Conservation (phyloP, 2,329 filamentous ascomycete species). For the Atkinsonella hypoxylon region DNA sequence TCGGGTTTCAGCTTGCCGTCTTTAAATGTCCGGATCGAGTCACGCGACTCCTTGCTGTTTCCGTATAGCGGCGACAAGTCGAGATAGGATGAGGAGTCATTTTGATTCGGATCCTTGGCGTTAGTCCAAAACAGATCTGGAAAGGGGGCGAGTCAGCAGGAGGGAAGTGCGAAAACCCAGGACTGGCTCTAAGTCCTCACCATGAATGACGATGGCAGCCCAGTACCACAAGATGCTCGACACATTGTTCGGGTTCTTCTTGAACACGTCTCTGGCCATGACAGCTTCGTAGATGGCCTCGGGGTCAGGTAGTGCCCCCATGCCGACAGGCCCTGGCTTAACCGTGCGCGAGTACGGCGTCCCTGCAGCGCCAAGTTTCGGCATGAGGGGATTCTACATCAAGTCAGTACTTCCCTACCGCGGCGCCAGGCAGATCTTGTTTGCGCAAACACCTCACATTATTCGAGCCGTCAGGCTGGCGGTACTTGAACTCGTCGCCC, state of each 20-base stretch:
- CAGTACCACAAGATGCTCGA: slow-evolving; percentile 62
- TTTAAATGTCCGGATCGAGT: slow-evolving; percentile 56
- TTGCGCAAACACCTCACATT: slow-evolving; percentile 33
- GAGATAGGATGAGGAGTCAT: slow-evolving; percentile 60
- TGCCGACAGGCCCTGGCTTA: slow-evolving; percentile 43
- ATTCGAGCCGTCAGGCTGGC: slow-evolving; percentile 57
- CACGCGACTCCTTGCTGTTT: slow-evolving; percentile 52
- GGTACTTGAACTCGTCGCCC: slow-evolving; percentile 51
- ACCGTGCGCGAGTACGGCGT: slow-evolving; percentile 56
- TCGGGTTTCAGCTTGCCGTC: slow-evolving; percentile 64
- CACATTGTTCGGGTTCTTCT: slow-evolving; percentile 56
- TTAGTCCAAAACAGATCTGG: slow-evolving; percentile 60
- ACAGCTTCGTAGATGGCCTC: slow-evolving; percentile 49
- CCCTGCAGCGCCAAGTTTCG: slow-evolving; percentile 54
- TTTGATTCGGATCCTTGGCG: slow-evolving; percentile 42
- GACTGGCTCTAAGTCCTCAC: slow-evolving; percentile 22
- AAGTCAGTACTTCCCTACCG: not conserved
- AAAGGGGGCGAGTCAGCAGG: not conserved
- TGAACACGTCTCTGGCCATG: slow-evolving; percentile 39
- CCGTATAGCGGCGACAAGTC: slow-evolving; percentile 63
- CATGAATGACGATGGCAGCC: slow-evolving; percentile 63
- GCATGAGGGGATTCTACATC: slow-evolving; percentile 48
- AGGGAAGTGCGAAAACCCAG: not conserved
- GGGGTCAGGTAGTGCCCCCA: slow-evolving; percentile 56
- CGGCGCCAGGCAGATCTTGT: not conserved